Evolutionary conservation across 1,139 yeast species (phyloP).

Genomic region (Candida sp.): DNA sequence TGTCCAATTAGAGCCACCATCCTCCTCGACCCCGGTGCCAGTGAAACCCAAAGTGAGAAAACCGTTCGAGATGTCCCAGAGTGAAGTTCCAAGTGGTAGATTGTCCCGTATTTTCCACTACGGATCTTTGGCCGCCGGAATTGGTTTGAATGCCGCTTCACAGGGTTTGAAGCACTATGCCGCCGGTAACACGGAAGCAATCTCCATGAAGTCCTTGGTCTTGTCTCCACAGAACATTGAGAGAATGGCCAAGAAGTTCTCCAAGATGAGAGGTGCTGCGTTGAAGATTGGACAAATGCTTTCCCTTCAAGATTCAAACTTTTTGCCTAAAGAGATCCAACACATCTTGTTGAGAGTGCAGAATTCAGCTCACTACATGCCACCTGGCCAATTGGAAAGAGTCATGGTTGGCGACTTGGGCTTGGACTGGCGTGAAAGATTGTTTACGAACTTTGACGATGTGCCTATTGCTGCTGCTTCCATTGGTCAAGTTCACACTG

Average conservation of each 20-base stretch:
- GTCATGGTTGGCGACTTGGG: conserved; percentile 82
- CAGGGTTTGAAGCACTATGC: conserved; percentile 79
- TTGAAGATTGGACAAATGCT: conserved; percentile 94
- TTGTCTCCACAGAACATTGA: conserved; percentile 87
- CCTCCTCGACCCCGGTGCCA: conserved; percentile 7
- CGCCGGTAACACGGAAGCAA: conserved; percentile 35
- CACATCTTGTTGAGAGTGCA: conserved; percentile 84
- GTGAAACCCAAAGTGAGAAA: conserved; percentile 26
- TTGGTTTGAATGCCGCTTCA: conserved; percentile 83
- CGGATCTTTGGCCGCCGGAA: conserved; percentile 91
- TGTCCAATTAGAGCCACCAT: conserved; percentile 7
- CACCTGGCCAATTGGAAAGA: conserved; percentile 82
- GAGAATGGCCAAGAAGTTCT: conserved; percentile 82
- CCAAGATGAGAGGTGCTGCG: conserved; percentile 99
- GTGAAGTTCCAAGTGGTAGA: conserved; percentile 86
- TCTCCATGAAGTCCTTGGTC: conserved; percentile 65
- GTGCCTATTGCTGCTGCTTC: conserved; percentile 98
- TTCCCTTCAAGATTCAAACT: conserved; percentile 88
- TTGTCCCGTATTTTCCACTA: conserved; percentile 89
- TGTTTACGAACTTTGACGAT: conserved; percentile 78
- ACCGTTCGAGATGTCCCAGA: conserved; percentile 55
- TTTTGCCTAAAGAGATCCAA: conserved; percentile 86
- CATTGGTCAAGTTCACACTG: conserved; percentile 95
- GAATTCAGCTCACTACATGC: conserved; percentile 97
- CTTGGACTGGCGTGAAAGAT: conserved; percentile 70